These are phyloP conservation scores for Kwoniella shandongensis DNA, from an alignment of 768 basidiomycete species.

Conservation along the genomic window DNA sequence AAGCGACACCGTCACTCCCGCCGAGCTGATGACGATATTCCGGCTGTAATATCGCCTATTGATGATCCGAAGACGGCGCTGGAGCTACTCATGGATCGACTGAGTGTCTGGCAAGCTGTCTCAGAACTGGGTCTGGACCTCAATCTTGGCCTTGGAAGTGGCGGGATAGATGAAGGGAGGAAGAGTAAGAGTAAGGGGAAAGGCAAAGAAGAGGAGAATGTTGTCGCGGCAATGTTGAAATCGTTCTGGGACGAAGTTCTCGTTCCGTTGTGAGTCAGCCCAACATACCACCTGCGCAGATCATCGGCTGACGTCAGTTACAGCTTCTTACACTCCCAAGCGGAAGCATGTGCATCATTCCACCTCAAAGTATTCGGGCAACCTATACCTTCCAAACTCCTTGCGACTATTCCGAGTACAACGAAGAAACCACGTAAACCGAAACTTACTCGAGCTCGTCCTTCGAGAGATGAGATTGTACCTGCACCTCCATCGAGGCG, in stretches of 20 bases:
- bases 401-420: conserved; percentile 2
- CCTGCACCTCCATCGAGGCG: conserved; percentile 1
- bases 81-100: conserved; percentile 43
- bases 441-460: conserved; percentile 32
- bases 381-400: conserved; percentile 26
- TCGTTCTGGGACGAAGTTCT: conserved; percentile 40
- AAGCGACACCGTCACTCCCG: conserved; percentile 23
- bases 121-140: conserved; percentile 31
- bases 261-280: conserved; percentile 28
- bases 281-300: not conserved
- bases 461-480: conserved; percentile 19
- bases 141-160: not conserved
- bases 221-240: conserved; percentile 23
- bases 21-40: not conserved
- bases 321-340: conserved; percentile 35
- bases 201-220: conserved; percentile 19
- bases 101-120: conserved; percentile 49
- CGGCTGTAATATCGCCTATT: conserved; percentile 1
- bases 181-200: conserved; percentile 20
- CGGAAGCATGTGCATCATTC: conserved; percentile 31
- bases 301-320: not conserved
- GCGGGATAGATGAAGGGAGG: not conserved
- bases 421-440: conserved; percentile 41
- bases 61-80: conserved; percentile 37
- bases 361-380: conserved; percentile 45